Evolutionary conservation across 1,284 basidiomycete species (phyloP).

Genomic region (Microbotryomycetes sp.): DNA sequence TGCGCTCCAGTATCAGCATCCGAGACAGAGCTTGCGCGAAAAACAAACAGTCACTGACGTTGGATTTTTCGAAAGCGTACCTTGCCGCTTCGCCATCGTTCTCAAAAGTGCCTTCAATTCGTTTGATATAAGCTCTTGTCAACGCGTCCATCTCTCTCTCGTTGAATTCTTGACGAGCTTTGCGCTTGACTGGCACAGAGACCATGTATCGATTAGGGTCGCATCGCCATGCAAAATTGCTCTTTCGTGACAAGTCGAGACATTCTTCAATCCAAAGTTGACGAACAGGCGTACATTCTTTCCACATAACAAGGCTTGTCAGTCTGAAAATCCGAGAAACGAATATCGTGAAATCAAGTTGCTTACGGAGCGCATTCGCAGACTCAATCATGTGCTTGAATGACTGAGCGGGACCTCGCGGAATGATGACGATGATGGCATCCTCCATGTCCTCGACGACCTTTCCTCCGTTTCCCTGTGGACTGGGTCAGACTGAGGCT

Average conservation of each 20-base stretch:
- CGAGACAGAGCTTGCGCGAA: too few relatives aligned
- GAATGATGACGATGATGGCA: neutral
- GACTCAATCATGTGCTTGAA: neutral
- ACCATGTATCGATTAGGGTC: neutral
- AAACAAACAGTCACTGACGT: neutral
- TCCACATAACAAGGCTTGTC: neutral
- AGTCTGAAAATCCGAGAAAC: neutral
- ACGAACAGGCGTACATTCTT: neutral
- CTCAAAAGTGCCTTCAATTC: neutral
- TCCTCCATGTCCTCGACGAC: neutral
- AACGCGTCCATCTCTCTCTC: neutral
- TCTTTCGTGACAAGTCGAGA: neutral
- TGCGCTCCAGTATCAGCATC: too few relatives aligned
- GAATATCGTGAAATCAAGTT: neutral
- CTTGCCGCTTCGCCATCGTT: neutral
- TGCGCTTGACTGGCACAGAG: neutral
- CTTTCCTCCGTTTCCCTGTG: constrained; percentile 3
- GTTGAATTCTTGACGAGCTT: neutral
- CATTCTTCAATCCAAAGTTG: neutral
- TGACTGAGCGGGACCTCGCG: neutral
- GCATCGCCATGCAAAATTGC: neutral
- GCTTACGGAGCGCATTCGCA: neutral
- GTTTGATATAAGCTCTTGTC: neutral
- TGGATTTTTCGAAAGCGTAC: neutral
- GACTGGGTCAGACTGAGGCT: neutral